Conservation (phyloP, 768 basidiomycete genomes). For the Lactarius pseudohatsudake region DNA sequence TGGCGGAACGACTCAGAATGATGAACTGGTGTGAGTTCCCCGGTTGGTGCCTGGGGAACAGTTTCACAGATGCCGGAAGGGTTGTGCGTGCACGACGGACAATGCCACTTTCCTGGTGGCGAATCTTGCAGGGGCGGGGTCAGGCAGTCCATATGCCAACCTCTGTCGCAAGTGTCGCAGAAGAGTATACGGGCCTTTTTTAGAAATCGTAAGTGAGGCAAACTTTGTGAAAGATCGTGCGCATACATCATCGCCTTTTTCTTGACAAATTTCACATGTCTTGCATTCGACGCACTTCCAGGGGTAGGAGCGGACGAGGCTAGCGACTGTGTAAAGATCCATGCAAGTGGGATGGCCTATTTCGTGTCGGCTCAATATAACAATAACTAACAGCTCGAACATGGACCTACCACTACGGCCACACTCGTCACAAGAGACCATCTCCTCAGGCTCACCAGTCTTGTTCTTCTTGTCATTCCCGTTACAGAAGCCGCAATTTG, state of each 20-base stretch:
- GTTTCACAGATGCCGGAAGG: conserved; percentile 27
- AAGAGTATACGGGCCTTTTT: conserved; percentile 75
- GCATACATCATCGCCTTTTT: conserved; percentile 89
- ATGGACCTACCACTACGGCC: conserved; percentile 68
- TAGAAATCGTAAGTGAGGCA: conserved; percentile 29
- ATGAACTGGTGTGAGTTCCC: not conserved
- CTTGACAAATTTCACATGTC: conserved; percentile 80
- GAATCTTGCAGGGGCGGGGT: conserved; percentile 65
- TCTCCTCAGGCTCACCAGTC: conserved; percentile 54
- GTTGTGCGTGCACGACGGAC: conserved; percentile 51
- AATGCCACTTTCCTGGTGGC: conserved; percentile 79
- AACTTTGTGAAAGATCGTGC: conserved; percentile 20
- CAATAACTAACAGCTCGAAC: conserved; percentile 18
- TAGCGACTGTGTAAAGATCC: conserved; percentile 55
- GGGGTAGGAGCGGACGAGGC: conserved; percentile 64
- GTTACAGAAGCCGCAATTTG: conserved; percentile 76
- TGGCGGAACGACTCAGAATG: conserved; percentile 32
- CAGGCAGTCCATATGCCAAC: conserved; percentile 85
- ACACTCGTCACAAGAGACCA: conserved; percentile 82
- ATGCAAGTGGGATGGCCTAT: conserved; percentile 88
- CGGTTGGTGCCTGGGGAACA: conserved; percentile 16
- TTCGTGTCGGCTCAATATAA: conserved; percentile 17
- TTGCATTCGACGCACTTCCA: conserved; percentile 95
- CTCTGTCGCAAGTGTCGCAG: conserved; percentile 94
- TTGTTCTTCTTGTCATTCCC: conserved; percentile 64